These are phyloP conservation scores for Acanthamoeba triangularis DNA, from an alignment of 208 protist species.

Conservation along the genomic window DNA sequence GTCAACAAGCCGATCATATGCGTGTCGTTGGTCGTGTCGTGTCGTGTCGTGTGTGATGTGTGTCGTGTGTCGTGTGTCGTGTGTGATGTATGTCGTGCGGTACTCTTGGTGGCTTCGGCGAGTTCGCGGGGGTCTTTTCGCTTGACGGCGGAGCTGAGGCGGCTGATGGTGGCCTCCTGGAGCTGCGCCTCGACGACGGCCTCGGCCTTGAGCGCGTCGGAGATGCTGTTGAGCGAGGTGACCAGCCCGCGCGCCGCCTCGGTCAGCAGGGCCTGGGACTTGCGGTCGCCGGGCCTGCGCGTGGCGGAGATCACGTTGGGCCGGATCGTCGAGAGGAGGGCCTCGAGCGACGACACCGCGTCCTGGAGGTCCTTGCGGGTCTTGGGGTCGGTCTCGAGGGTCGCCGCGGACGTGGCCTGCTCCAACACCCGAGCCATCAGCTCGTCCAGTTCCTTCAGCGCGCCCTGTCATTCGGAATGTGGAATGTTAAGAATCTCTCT, in stretches of 20 bases:
- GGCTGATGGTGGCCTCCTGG: neutral
- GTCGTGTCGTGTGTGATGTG: too few species aligned
- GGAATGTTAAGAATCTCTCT: too few species aligned
- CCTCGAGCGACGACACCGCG: conserved; percentile 3
- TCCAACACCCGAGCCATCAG: neutral
- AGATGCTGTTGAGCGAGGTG: neutral
- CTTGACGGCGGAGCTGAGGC: conserved; percentile 28
- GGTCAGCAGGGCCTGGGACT: neutral
- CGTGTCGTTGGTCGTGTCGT: too few species aligned
- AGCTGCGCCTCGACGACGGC: conserved; percentile 19
- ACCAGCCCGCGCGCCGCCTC: neutral
- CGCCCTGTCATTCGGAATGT: neutral
- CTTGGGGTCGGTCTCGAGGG: neutral
- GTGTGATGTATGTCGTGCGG: neutral
- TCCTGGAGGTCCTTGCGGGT: neutral
- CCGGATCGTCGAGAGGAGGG: neutral
- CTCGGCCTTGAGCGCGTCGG: conserved; percentile 35
- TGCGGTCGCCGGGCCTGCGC: neutral
- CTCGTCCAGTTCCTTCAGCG: neutral
- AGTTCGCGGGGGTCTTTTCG: conserved; percentile 38
- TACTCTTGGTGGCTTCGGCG: conserved; percentile 64
- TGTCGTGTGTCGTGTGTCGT: too few species aligned
- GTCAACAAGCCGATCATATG: too few species aligned
- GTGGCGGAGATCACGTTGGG: neutral
- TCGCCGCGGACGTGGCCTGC: neutral